phyloP scores from a whole-genome alignment of 75 land plant species.

The Pinus taeda region DNA sequence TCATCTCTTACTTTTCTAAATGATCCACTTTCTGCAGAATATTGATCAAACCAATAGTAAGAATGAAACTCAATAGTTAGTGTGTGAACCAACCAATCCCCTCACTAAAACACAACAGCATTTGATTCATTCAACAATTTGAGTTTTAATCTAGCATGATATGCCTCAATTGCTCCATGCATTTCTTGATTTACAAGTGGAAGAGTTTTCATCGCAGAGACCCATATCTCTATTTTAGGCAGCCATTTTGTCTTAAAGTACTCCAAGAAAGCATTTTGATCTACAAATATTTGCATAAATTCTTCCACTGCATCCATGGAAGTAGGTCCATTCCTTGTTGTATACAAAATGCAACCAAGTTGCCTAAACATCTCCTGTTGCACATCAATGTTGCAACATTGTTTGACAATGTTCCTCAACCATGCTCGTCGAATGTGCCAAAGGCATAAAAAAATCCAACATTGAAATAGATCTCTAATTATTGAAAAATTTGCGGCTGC shows the following conservation, averaged over 20 bases:
- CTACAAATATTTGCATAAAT: conserved; percentile 38
- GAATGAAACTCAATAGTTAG: conserved; percentile 36
- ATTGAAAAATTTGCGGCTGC: conserved; percentile 26
- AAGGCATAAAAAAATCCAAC: conserved; percentile 37
- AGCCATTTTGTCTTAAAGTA: conserved; percentile 39
- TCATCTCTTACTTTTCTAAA: conserved; percentile 23
- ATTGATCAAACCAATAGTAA: conserved; percentile 49
- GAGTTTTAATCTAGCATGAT: no score
- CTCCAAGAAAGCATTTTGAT: conserved; percentile 38
- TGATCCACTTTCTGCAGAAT: conserved; percentile 26
- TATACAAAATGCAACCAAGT: conserved; percentile 35
- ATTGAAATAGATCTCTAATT: conserved; percentile 30
- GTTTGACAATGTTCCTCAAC: conserved; percentile 35
- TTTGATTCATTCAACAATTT: no score
- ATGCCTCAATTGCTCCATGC: no score
- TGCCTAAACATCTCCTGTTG: conserved; percentile 39
- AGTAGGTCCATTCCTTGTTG: conserved; percentile 15
- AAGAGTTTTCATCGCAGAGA: conserved; percentile 22
- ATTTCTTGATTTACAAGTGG: conserved; percentile 19
- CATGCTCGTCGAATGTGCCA: conserved; percentile 51
- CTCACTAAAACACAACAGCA: no score
- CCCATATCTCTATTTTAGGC: conserved; percentile 41
- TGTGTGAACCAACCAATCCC: conserved; percentile 50
- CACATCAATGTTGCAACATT: conserved; percentile 26
- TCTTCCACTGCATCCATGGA: conserved; percentile 23